Evolutionary conservation across 108 stramenopile genomes (phyloP).

Genomic region (Cyclotella baltica): DNA sequence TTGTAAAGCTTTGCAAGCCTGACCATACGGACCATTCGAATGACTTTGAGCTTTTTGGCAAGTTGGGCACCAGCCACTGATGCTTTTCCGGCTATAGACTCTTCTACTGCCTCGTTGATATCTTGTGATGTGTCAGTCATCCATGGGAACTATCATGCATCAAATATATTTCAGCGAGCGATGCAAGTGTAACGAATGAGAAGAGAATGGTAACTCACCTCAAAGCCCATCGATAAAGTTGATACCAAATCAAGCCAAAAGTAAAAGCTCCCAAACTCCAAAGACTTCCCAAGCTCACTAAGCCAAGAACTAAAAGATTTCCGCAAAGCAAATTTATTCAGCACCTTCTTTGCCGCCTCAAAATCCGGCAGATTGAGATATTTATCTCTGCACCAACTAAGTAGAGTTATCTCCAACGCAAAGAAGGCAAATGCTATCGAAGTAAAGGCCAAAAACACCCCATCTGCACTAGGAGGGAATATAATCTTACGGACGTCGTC

Average conservation of each 20-base stretch:
- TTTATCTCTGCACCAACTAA: conserved; percentile 54
- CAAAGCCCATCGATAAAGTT: conserved; percentile 65
- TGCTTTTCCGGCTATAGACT: conserved; percentile 15
- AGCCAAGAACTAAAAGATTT: conserved; percentile 29
- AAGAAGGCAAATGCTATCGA: conserved; percentile 63
- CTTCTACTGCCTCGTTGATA: conserved; percentile 25
- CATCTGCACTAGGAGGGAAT: conserved; percentile 51
- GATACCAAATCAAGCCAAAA: conserved; percentile 81
- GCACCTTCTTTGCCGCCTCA: conserved; percentile 18
- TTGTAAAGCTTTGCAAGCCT: conserved; percentile 78
- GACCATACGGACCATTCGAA: conserved; percentile 71
- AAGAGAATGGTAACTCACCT: conserved; percentile 19
- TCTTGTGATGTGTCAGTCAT: conserved; percentile 12
- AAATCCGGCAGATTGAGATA: conserved; percentile 47
- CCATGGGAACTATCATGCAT: conserved; percentile 14
- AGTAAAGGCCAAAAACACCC: conserved; percentile 49
- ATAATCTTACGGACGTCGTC: conserved; percentile 60
- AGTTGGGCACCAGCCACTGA: conserved; percentile 48
- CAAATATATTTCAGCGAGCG: neutral
- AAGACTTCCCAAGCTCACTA: conserved; percentile 29
- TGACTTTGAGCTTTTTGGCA: conserved; percentile 55
- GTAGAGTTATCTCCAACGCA: conserved; percentile 56
- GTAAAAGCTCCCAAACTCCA: conserved; percentile 69
- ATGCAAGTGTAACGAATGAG: neutral
- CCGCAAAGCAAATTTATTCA: conserved; percentile 14